Evolutionary conservation across 2,329 filamentous ascomycete species (phyloP).

Genomic region (Cladophialophora exuberans): DNA sequence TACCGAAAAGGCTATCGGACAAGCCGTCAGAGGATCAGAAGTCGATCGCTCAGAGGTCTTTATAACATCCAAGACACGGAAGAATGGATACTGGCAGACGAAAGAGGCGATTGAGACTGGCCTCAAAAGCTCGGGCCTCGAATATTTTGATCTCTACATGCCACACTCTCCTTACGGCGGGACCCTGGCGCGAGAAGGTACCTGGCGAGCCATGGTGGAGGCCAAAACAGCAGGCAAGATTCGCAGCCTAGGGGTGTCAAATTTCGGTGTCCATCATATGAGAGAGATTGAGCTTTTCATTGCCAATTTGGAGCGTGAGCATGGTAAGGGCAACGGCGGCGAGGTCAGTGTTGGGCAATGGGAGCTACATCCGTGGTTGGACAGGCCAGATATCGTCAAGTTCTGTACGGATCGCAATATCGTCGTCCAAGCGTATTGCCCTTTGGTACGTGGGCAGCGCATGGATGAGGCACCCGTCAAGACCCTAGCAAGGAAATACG

Average conservation of each 20-base stretch:
- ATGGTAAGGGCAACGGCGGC: conserved; percentile 37
- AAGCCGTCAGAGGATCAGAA: conserved; percentile 60
- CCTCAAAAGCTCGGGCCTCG: conserved; percentile 48
- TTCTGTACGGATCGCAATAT: conserved; percentile 59
- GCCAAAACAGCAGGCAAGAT: conserved; percentile 62
- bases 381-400: conserved; percentile 63
- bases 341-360: conserved; percentile 35
- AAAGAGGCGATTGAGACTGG: conserved; percentile 60
- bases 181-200: conserved; percentile 56
- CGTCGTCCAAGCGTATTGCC: conserved; percentile 57
- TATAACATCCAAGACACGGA: conserved; percentile 71
- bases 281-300: conserved; percentile 66
- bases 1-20: conserved; percentile 69
- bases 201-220: conserved; percentile 70
- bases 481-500: conserved; percentile 70
- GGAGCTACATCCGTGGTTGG: conserved; percentile 72
- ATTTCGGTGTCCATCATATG: conserved; percentile 69
- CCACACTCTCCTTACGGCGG: conserved; percentile 67
- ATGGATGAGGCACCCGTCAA: conserved; percentile 69
- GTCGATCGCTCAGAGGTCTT: conserved; percentile 65
- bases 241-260: conserved; percentile 72
- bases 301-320: conserved; percentile 32
- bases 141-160: conserved; percentile 72
- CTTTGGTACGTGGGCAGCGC: conserved; percentile 66
- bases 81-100: conserved; percentile 57